Percentiles rank a stretch among this genome's conserved stretches.
Conservation (phyloP, 768 basidiomycete species). For the Hygrophorus pudorinus region DNA sequence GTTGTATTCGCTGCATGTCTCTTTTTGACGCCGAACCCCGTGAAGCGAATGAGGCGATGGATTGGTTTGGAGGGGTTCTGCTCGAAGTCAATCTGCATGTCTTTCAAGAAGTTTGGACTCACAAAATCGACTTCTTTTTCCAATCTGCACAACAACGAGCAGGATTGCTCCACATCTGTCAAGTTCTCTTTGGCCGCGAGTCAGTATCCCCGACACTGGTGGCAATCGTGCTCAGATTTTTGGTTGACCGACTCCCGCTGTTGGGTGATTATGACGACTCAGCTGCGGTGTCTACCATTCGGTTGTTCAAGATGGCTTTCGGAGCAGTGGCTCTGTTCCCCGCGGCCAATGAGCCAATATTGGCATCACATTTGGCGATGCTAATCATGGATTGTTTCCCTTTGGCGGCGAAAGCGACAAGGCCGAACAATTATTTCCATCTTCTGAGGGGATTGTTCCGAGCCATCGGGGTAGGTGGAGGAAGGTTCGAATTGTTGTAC, state of each 20-base stretch:
- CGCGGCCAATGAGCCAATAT: constrained; percentile 73
- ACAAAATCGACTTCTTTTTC: constrained; percentile 87
- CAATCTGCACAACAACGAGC: constrained; percentile 61
- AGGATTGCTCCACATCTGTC: constrained; percentile 74
- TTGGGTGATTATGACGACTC: constrained; percentile 82
- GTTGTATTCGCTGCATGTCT: constrained; percentile 74
- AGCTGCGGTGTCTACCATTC: constrained; percentile 74
- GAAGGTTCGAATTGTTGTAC: constrained; percentile 88
- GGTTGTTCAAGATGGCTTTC: constrained; percentile 94
- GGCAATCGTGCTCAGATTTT: constrained; percentile 79
- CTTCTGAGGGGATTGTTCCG: constrained; percentile 88
- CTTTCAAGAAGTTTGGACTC: constrained; percentile 94
- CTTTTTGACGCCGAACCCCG: constrained; percentile 68
- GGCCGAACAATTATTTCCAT: constrained; percentile 88
- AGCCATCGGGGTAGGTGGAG: constrained; percentile 84
- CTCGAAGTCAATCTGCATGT: constrained; percentile 82
- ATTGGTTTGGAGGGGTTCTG: constrained; percentile 72
- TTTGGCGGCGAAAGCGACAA: constrained; percentile 81
- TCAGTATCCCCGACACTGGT: constrained; percentile 70
- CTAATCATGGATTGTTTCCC: constrained; percentile 96
- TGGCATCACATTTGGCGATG: constrained; percentile 89
- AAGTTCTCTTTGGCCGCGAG: constrained; percentile 74
- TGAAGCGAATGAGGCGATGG: constrained; percentile 44
- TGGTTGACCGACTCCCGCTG: constrained; percentile 70
- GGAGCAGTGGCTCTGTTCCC: constrained; percentile 72